Base-by-base conservation (phyloP, 169 alveolate species). In the Ichthyophthirius multifiliis region DNA sequence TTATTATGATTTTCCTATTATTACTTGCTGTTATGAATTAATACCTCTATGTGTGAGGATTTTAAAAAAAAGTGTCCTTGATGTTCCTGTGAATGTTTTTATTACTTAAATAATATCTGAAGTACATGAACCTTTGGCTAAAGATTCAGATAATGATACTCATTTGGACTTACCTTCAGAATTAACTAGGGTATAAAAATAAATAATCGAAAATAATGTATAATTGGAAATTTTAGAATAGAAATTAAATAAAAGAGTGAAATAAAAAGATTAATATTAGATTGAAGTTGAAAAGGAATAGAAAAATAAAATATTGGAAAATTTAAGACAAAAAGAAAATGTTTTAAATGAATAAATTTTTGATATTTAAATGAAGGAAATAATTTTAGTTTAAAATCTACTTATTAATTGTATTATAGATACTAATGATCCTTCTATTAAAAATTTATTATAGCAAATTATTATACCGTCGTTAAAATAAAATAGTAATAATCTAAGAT, bases 131-230 rank as follows among this genome's bases (percentile, higher is more conserved):
- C 71, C 71, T 55, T 18, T 55, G 13, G 71, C 71, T 55, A 55
- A 55, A n/a, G 71, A 55, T 27, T 27, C 71, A 4, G 71, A 55
- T 7, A 55, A 55, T 55, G 71, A 55, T 27, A 27, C 71, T 1
- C 71, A 55, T 55, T 55, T 55, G 23, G 71, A 55, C n/a, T 55
- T 55, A 55, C 71, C 71, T 20, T 20, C 71, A 10, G 71, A 55
- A 55, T 27, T 20, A 23, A 39, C 23, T 27, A 55, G 71, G 31
- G 31, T 55, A 10, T 15, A 9, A 55, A 55, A 55, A 4, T 10
- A 23, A 6, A 55, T 55, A 6, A 27, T 4, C 13, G 71, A 55
- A 55, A 39, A 55, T 34, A 55, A 55, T 13, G 41, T n/a, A 16
- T 18, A 67, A 39, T 1, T 67, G 0, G 39, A 67, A 7, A 9